Evolutionary conservation across 2,329 filamentous ascomycete species (phyloP), one percentile per base, ranked within the genome.

Genomic region (Thermomyces lanuginosus): DNA sequence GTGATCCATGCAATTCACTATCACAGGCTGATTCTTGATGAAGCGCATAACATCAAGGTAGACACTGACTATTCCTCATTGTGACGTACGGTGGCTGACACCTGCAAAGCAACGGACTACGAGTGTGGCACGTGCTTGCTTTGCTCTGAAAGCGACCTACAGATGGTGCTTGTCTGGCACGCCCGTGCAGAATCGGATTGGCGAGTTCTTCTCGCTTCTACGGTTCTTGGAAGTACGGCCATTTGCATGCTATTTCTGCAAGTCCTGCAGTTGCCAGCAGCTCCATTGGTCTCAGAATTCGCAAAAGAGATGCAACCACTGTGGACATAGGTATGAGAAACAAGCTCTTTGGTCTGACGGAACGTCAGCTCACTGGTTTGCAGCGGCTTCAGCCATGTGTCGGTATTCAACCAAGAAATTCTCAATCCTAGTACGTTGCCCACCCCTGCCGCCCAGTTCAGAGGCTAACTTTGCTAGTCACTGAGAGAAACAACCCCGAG

Each of bases 111-210:
- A 53, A 43, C 73, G 86, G 34, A 82, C 75, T 12, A 92, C 84
- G 6, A 81, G 84, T 58, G 89, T 89, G 8, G 89, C 89, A 12
- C 92, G 81, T 52, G 86, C 89, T 21, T 95, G 86, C 49, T 95
- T 95, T 48, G 83, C 84, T 1, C 61, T 98, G 21, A 75, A 83
- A 33, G 79, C 78, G 10, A 72, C 68, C 10, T 92, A 89, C 55
- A 91, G 91, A 42, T 95, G 89, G 82, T 98, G 89, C 48, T 63
- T 98, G 32, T 89, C 80, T 9, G 89, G 89, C 6, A 98, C 89
- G 1, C 89, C 89, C 0, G 71, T 98, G 1, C 89, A 98, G 51
- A 98, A 95, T 46, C 77, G 86, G 28, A 95, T 95, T 38, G 86
- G 89, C 44, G 86, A 95, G 49, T 91, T 93, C 51, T 93, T 95